These are phyloP conservation scores for Quercus berberidifolia DNA, from an alignment of 306 rosid species.

Conservation along the genomic window DNA sequence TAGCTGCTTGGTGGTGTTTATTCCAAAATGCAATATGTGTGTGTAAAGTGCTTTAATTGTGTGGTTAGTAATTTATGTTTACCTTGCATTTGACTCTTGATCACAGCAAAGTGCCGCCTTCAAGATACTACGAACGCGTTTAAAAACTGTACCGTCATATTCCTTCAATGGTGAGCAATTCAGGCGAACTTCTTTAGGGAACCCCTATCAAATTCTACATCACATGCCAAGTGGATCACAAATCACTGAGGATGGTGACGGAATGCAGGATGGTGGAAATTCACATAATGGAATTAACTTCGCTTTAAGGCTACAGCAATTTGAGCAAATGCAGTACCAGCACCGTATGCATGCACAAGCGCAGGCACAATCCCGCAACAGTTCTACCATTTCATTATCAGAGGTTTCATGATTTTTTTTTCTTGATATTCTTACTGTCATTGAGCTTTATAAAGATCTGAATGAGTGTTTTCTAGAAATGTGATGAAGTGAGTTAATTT, in stretches of 20 bases:
- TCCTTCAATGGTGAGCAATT: too few species aligned
- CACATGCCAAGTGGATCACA: slow-evolving; percentile 58
- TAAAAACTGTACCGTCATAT: slow-evolving; percentile 66
- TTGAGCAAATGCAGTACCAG: slow-evolving; percentile 71
- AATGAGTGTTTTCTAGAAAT: neutral
- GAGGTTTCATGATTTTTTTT: slow-evolving; percentile 40
- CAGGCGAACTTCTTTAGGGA: neutral
- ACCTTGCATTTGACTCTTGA: slow-evolving; percentile 20
- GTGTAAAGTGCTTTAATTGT: neutral
- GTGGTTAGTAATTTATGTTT: neutral
- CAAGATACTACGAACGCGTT: slow-evolving; percentile 49
- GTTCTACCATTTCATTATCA: slow-evolving; percentile 18
- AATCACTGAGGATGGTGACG: slow-evolving; percentile 58
- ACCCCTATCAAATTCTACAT: slow-evolving; percentile 27
- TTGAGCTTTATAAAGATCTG: neutral
- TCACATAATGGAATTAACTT: slow-evolving; percentile 67
- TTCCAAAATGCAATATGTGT: neutral
- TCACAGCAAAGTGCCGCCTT: slow-evolving; percentile 98
- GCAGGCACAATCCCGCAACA: slow-evolving; percentile 35
- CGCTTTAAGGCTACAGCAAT: slow-evolving; percentile 67
- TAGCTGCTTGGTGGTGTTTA: neutral
- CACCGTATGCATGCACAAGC: slow-evolving; percentile 60
- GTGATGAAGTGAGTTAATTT: neutral
- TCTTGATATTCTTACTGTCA: neutral
- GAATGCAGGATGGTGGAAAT: slow-evolving; percentile 40